Evolutionary conservation across 208 protist species (phyloP).

Genomic region (Acanthamoeba lenticulata): DNA sequence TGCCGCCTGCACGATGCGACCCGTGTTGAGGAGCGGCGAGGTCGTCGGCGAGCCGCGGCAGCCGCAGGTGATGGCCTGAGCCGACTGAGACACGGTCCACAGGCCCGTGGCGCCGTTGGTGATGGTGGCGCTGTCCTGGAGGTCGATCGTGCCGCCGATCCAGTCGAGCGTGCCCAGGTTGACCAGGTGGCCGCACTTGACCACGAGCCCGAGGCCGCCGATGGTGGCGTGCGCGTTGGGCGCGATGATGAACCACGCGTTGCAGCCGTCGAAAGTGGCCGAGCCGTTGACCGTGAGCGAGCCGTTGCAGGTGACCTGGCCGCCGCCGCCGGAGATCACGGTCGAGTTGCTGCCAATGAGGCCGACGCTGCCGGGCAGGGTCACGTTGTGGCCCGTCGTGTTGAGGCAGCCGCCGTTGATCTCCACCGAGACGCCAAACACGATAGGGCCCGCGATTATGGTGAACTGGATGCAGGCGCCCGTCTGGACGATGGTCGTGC

Average conservation of each 20-base stretch:
- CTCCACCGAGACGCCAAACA: not conserved
- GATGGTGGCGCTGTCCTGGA: slow-evolving; percentile 11
- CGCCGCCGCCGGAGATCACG: not conserved
- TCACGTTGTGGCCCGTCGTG: not conserved
- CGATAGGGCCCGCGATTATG: not conserved
- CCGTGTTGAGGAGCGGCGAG: not conserved
- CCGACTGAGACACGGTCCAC: not conserved
- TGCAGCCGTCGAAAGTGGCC: slow-evolving; percentile 10
- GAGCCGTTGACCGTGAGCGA: not conserved
- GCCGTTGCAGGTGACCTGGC: slow-evolving; percentile 23
- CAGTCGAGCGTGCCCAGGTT: not conserved
- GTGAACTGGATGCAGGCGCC: not conserved
- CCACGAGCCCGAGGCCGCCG: not conserved
- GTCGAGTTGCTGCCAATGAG: not conserved
- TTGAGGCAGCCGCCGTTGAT: slow-evolving; percentile 32
- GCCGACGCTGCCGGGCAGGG: slow-evolving; percentile 39
- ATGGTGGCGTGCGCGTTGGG: not conserved
- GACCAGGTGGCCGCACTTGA: slow-evolving; percentile 21
- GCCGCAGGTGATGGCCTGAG: slow-evolving; percentile 12
- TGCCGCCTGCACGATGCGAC: not conserved
- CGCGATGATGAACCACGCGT: not conserved
- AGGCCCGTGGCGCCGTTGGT: not conserved
- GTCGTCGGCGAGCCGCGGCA: not conserved
- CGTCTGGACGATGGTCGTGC: not conserved
- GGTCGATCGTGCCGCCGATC: not conserved